Conservation (phyloP, 176 grass and related monocot genomes). For the Avena sativa region DNA sequence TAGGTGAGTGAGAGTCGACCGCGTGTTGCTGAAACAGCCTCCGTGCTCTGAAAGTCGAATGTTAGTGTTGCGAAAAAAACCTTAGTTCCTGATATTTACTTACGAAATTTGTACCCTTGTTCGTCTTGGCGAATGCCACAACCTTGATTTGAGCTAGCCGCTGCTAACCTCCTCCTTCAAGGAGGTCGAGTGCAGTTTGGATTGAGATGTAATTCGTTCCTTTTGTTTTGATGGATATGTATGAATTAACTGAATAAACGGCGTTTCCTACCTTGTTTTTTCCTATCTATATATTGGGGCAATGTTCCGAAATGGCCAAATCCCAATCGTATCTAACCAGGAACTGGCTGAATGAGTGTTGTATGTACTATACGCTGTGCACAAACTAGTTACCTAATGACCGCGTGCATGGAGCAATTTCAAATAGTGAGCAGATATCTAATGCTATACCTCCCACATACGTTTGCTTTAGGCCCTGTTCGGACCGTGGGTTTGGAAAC, state of each 20-base stretch:
- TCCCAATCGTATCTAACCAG: neutral
- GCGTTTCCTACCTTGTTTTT: too few relatives aligned
- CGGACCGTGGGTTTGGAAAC: too few relatives aligned
- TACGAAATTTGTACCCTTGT: neutral
- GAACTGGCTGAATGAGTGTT: conserved; percentile 14
- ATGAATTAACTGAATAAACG: neutral
- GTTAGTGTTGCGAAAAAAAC: neutral
- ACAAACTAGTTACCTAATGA: conserved; percentile 15
- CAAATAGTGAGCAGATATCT: neutral
- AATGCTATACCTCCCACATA: neutral
- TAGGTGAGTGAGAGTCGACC: neutral
- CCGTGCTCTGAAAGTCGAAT: neutral
- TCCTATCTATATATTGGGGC: neutral
- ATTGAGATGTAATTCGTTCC: neutral
- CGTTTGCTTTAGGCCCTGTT: neutral
- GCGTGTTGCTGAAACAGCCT: neutral
- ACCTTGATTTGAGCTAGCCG: neutral
- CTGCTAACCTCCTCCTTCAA: neutral
- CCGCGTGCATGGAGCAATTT: neutral
- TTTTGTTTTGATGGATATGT: neutral
- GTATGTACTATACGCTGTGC: neutral
- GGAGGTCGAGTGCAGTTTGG: neutral
- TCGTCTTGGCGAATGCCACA: neutral
- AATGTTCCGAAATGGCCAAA: neutral
- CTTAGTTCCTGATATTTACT: neutral